These are phyloP conservation scores for Coemansia sp. DNA, from an alignment of 192 early-diverging fungal genomes.

Conservation along the genomic window DNA sequence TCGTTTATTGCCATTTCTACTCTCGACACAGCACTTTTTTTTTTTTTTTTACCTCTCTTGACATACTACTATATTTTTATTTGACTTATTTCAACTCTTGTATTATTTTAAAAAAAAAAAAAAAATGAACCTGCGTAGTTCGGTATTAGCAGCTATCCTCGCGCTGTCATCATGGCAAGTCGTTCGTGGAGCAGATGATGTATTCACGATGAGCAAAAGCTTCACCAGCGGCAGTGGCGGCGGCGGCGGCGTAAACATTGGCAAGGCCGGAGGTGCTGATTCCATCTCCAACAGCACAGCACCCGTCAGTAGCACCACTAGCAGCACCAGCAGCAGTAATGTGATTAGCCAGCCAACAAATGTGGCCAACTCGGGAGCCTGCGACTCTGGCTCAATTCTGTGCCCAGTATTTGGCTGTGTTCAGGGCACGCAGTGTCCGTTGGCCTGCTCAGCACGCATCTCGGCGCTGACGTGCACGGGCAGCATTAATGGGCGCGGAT, in stretches of 20 bases:
- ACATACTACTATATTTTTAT: neutral
- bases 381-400: constrained; percentile 21
- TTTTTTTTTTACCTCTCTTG: neutral
- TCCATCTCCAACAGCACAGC: neutral
- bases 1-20: neutral
- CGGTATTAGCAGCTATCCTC: constrained; percentile 6
- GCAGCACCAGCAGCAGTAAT: neutral
- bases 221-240: neutral
- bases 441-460: neutral
- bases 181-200: constrained; percentile 2
- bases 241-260: neutral
- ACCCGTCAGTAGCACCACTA: too few species aligned
- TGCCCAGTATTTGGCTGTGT: constrained; percentile 45
- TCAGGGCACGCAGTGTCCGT: constrained; percentile 8
- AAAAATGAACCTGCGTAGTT: neutral
- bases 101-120: neutral
- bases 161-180: constrained; percentile 1
- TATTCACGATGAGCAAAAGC: neutral
- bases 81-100: neutral
- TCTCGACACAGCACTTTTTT: neutral
- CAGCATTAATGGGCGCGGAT: constrained; percentile 43
- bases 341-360: neutral
- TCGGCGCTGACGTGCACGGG: constrained; percentile 9
- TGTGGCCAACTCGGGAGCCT: neutral
- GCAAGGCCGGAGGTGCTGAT: neutral